phyloP scores from a whole-genome alignment of 202 grass and related monocot species.

The Zoysia matrella region DNA sequence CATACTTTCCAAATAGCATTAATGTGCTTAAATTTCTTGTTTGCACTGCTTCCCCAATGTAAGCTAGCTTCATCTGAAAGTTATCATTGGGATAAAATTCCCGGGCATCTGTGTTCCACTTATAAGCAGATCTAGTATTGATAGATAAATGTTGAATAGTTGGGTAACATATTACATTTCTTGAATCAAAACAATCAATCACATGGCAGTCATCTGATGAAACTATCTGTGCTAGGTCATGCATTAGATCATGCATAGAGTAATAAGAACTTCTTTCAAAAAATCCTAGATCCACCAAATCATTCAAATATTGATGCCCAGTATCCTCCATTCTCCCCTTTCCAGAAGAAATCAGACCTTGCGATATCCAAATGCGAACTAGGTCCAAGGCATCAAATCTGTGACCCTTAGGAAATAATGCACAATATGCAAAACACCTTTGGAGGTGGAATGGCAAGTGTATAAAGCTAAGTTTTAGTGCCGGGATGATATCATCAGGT shows the following conservation, averaged over 20 bases:
- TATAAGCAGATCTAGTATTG: slow-evolving; percentile 24
- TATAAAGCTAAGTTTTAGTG: slow-evolving; percentile 35
- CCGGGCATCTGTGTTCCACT: neutral
- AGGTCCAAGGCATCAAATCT: slow-evolving; percentile 34
- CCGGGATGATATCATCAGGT: slow-evolving; percentile 5
- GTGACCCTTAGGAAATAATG: slow-evolving; percentile 40
- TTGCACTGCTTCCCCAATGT: neutral
- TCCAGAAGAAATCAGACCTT: slow-evolving; percentile 22
- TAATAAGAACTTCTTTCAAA: slow-evolving; percentile 16
- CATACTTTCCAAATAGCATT: slow-evolving; percentile 29
- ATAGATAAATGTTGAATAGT: slow-evolving; percentile 29
- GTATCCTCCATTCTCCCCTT: slow-evolving; percentile 16
- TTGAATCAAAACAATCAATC: slow-evolving; percentile 9
- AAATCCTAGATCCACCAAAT: slow-evolving; percentile 2
- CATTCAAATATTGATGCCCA: slow-evolving; percentile 30
- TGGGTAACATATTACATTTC: neutral
- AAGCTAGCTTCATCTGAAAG: slow-evolving; percentile 12
- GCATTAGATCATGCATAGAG: slow-evolving; percentile 30
- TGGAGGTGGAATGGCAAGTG: slow-evolving; percentile 32
- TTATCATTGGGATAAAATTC: neutral
- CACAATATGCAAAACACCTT: slow-evolving; percentile 42
- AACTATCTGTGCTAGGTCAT: slow-evolving; percentile 40
- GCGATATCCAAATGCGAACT: slow-evolving; percentile 39
- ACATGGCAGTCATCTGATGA: slow-evolving; percentile 20
- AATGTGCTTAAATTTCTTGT: slow-evolving; percentile 22